These are phyloP conservation scores for Saccharomyces hybrid DNA, from an alignment of 1,139 yeast genomes.

Conservation along the genomic window DNA sequence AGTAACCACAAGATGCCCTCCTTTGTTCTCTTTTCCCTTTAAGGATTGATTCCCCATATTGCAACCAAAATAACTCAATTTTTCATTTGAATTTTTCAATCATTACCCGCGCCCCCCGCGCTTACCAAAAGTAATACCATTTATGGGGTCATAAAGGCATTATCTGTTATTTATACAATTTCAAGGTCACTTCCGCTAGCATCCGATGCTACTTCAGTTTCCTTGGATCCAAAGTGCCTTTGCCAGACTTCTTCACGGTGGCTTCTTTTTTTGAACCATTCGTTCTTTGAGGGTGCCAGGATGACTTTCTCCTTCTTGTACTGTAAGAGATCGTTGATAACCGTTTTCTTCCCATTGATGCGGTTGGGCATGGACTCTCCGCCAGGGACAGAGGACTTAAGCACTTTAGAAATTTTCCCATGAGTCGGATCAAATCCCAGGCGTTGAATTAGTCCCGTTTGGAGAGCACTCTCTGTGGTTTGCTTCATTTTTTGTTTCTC, in stretches of 20 bases:
- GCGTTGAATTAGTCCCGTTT: constrained; percentile 35
- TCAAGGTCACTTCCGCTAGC: constrained; percentile 36
- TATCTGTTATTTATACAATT: constrained; percentile 18
- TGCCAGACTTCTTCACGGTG: constrained; percentile 26
- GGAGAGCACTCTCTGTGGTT: constrained; percentile 34
- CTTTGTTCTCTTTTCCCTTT: neutral
- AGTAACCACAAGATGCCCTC: neutral
- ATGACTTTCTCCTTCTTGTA: constrained; percentile 31
- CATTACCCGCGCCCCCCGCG: neutral
- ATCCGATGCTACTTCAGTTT: constrained; percentile 6
- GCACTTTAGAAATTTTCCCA: constrained; percentile 23
- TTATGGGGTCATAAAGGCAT: neutral
- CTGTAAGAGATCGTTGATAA: constrained; percentile 28
- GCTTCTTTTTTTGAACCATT: constrained; percentile 21
- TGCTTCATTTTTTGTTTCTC: constrained; percentile 8
- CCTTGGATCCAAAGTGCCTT: constrained; percentile 14
- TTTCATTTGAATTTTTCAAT: neutral
- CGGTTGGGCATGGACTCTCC: constrained; percentile 6
- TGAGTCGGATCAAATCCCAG: constrained; percentile 50
- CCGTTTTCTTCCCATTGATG: constrained; percentile 16
- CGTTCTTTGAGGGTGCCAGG: constrained; percentile 29
- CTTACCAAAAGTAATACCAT: neutral
- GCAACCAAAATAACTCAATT: constrained; percentile 1
- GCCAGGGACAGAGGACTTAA: constrained; percentile 4
- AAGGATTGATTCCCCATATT: neutral